Conservation (phyloP, 108 stramenopile species). For the Seminavis robusta region DNA sequence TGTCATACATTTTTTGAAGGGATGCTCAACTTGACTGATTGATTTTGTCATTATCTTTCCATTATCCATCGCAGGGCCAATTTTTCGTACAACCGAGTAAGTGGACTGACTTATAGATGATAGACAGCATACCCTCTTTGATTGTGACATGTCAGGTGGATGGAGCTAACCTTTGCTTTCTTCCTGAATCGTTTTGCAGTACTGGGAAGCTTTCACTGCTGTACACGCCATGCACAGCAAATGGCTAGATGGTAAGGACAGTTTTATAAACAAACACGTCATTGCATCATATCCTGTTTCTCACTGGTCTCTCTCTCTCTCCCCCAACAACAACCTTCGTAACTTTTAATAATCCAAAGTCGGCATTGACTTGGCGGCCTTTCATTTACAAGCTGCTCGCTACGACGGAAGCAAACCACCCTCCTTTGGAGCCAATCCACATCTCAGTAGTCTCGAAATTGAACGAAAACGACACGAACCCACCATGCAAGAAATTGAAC, state of each 20-base stretch:
- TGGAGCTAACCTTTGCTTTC: not conserved
- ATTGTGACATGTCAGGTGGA: too few species aligned
- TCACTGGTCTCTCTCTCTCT: too few species aligned
- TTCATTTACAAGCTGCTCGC: conserved; percentile 20
- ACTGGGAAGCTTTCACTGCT: conserved; percentile 70
- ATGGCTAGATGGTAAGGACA: conserved; percentile 78
- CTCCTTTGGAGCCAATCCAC: conserved; percentile 58
- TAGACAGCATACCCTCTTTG: too few species aligned
- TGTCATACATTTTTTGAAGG: too few species aligned
- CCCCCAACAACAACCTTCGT: too few species aligned
- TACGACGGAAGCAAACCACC: conserved; percentile 56
- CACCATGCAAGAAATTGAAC: not conserved
- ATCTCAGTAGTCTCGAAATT: conserved; percentile 12
- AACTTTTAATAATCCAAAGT: conserved; percentile 10
- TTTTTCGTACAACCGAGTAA: too few species aligned
- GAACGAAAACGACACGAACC: conserved; percentile 12
- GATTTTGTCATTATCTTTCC: too few species aligned
- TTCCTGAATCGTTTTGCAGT: conserved; percentile 47
- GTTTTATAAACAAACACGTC: too few species aligned
- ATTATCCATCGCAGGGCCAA: too few species aligned
- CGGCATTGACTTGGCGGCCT: conserved; percentile 14
- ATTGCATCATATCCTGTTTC: too few species aligned
- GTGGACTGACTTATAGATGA: too few species aligned
- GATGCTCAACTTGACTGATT: too few species aligned
- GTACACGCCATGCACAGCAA: conserved; percentile 74